Evolutionary conservation across 1,139 yeast genomes (phyloP).

Genomic region (Kurtzmaniella quercitrusa): DNA sequence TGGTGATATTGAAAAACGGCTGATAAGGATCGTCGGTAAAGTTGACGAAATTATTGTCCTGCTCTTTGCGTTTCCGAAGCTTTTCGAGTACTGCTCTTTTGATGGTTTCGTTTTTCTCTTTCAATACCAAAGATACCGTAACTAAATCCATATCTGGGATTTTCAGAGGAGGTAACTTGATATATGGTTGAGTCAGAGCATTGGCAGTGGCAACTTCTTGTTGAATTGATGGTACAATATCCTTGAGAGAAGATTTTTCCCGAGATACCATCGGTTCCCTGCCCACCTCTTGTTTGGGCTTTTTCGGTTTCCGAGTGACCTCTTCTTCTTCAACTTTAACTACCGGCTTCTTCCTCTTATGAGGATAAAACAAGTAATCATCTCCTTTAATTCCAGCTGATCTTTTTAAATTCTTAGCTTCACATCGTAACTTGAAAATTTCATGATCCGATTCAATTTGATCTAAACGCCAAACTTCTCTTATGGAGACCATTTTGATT

Average conservation of each 20-base stretch:
- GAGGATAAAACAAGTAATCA: slow-evolving; percentile 78
- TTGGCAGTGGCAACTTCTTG: slow-evolving; percentile 18
- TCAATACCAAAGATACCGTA: slow-evolving; percentile 71
- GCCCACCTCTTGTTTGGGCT: slow-evolving; percentile 17
- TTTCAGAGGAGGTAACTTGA: slow-evolving; percentile 82
- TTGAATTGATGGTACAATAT: slow-evolving; percentile 8
- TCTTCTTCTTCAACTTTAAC: slow-evolving; percentile 37
- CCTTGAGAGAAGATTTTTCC: slow-evolving; percentile 5
- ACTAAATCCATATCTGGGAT: slow-evolving; percentile 89
- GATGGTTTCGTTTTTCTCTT: slow-evolving; percentile 75
- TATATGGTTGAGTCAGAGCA: slow-evolving; percentile 67
- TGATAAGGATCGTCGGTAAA: slow-evolving; percentile 87
- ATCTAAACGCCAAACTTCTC: slow-evolving; percentile 64
- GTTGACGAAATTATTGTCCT: slow-evolving; percentile 74
- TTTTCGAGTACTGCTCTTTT: slow-evolving; percentile 80
- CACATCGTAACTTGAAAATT: slow-evolving; percentile 66
- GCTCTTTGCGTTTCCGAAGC: slow-evolving; percentile 65
- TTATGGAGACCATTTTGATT: slow-evolving; percentile 64
- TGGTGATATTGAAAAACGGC: slow-evolving; percentile 73
- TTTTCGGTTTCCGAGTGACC: slow-evolving; percentile 16
- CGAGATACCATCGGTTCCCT: slow-evolving; percentile 1
- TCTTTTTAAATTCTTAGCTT: slow-evolving; percentile 71
- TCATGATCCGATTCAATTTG: slow-evolving; percentile 56
- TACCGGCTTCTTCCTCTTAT: slow-evolving; percentile 64
- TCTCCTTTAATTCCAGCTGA: slow-evolving; percentile 74